These are phyloP conservation scores for Amanita jacksonii DNA, from an alignment of 768 basidiomycete genomes.

Conservation along the genomic window DNA sequence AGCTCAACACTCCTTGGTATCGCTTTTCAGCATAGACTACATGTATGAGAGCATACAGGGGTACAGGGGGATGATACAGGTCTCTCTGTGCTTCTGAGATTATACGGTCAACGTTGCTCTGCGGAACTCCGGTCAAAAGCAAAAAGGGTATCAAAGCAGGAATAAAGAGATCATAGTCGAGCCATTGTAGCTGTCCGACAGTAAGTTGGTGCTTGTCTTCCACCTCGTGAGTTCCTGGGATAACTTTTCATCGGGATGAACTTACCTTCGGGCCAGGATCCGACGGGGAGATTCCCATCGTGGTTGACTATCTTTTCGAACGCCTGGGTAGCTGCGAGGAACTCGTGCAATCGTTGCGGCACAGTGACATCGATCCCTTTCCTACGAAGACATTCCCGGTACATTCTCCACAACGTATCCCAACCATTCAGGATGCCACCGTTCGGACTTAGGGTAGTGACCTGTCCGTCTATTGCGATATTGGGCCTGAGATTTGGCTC, in stretches of 20 bases:
- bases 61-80: constrained; percentile 48
- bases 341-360: constrained; percentile 41
- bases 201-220: constrained; percentile 50
- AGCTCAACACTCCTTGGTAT: constrained; percentile 13
- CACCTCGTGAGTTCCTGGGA: constrained; percentile 6
- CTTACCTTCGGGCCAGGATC: constrained; percentile 57
- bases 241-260: constrained; percentile 6
- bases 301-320: constrained; percentile 48
- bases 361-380: constrained; percentile 49
- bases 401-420: constrained; percentile 56
- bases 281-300: constrained; percentile 57
- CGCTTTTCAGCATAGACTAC: constrained; percentile 45
- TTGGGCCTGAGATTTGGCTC: constrained; percentile 50
- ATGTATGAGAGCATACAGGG: constrained; percentile 43
- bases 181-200: constrained; percentile 64
- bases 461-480: constrained; percentile 15
- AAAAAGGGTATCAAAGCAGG: constrained; percentile 56
- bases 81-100: constrained; percentile 57
- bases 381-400: constrained; percentile 41
- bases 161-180: constrained; percentile 58
- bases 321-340: constrained; percentile 37
- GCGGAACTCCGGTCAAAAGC: constrained; percentile 40
- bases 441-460: background rate
- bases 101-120: constrained; percentile 43
- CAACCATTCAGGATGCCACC: constrained; percentile 41